Evolutionary conservation across 2,329 filamentous ascomycete genomes (phyloP), one percentile per base, ranked within the genome.

Genomic region (Neocucurbitaria cava): DNA sequence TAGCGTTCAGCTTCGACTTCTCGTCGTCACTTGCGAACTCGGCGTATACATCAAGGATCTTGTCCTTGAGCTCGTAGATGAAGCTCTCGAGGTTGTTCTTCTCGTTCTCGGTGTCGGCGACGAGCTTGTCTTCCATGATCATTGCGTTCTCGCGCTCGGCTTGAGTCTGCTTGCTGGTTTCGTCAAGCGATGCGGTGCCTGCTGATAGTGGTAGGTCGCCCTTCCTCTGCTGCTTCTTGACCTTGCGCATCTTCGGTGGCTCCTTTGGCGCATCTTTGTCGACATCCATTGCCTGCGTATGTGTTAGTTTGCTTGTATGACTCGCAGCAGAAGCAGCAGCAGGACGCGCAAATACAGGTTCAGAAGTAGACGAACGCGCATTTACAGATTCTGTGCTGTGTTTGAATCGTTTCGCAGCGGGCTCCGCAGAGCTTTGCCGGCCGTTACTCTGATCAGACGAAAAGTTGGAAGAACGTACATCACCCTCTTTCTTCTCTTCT

Each of bases 221-320:
- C 85, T 97, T 98, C 79, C 94, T 91, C 64, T 97, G 90, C 82
- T 98, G 94, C 87, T 98, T 99, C 90, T 97, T 98, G 68, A 99
- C 91, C 83, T 97, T 98, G 76, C 94, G 89, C 49, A 87, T 96
- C 89, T 90, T 90, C 64, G 86, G 86, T 72, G 92, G 76, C 54
- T 79, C 72, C 50, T 70, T 70, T 35, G 59, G 53, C 55, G 78
- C 70, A 46, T 75, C 73, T 47, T 71, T 70, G 54, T 76, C 74
- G 28, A 76, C 73, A 47, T 76, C 74, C 74, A 76, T 76, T 39
- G 66, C 71, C 73, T 76, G 73, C 55, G 46, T 47, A 59, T 35
- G 36, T 46, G 68, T 75, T 67, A 75, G 71, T 62, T 65, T 47
- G 48, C 61, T 54, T 55, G 59, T 58, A 41, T 38, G 42, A 49